These are phyloP conservation scores for Gossypium ekmanianum DNA, from an alignment of 345 rosid genomes.

Conservation along the genomic window DNA sequence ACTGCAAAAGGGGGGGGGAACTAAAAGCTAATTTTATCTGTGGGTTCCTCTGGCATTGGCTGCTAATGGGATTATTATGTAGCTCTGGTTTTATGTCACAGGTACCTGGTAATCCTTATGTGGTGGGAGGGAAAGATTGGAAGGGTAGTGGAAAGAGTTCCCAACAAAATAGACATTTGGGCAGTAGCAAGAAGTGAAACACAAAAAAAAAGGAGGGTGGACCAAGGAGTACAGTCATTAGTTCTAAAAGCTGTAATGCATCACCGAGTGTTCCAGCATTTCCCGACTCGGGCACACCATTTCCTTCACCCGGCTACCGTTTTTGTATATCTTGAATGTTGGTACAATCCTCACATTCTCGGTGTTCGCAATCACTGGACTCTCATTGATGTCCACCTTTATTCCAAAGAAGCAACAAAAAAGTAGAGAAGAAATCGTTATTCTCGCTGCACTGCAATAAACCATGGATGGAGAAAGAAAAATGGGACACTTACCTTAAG, in stretches of 20 bases:
- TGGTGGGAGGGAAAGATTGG: slow-evolving; percentile 24
- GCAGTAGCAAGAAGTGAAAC: slow-evolving; percentile 15
- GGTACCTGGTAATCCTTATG: slow-evolving; percentile 39
- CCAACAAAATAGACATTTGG: slow-evolving; percentile 24
- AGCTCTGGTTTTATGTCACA: slow-evolving; percentile 47
- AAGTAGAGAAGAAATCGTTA: not conserved
- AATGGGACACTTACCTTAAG: slow-evolving; percentile 53
- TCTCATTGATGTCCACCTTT: slow-evolving; percentile 75
- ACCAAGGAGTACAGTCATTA: slow-evolving; percentile 18
- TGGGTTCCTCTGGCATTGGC: slow-evolving; percentile 39
- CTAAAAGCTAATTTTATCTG: slow-evolving; percentile 48
- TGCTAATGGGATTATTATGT: slow-evolving; percentile 38
- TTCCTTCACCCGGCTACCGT: slow-evolving; percentile 78
- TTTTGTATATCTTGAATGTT: slow-evolving; percentile 93
- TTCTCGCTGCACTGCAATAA: not conserved
- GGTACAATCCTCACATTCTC: slow-evolving; percentile 91
- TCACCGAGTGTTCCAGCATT: slow-evolving; percentile 85
- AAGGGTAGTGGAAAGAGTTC: slow-evolving; percentile 28
- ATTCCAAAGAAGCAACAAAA: slow-evolving; percentile 10
- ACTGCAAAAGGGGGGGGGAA: slow-evolving; percentile 35
- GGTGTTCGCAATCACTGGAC: slow-evolving; percentile 46
- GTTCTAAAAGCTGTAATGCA: slow-evolving; percentile 79
- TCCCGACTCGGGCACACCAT: slow-evolving; percentile 87
- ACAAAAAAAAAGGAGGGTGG: slow-evolving; percentile 21
- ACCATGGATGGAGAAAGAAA: not conserved